Base-by-base conservation (phyloP, 2,329 filamentous ascomycete genomes). In the Cytospora leucostoma region DNA sequence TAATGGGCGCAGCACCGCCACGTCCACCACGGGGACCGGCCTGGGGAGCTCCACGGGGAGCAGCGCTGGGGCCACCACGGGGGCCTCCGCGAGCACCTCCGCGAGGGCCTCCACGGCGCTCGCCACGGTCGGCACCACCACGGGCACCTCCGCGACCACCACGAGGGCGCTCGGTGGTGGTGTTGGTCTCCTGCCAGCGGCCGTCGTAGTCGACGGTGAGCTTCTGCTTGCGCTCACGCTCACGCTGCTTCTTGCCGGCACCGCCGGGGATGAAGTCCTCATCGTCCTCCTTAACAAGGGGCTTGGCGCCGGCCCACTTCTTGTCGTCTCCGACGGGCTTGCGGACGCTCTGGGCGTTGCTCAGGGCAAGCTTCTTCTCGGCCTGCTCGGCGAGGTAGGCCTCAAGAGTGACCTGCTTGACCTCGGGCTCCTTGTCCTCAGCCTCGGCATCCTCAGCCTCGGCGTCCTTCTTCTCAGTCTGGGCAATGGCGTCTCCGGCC, bases 201-300 rank as follows among this genome's bases (percentile, higher is more conserved):
- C 93, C 87, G 78, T 97, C 93, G 69, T 97, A 91, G 74, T 96
- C 92, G 72, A 98, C 77, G 76, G 90, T 79, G 78, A 91, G 87
- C 89, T 97, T 97, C 81, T 90, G 86, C 87, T 95, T 95, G 82
- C 90, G 90, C 83, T 94, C 90, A 75, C 92, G 92, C 82, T 94
- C 88, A 75, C 91, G 91, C 82, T 86, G 84, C 77, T 87, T 79
- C 89, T 97, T 97, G 80, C 89, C 89, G 67, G 82, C 83, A 69
- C 84, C 78, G 71, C 84, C 88, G 73, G 89, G 80, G 74, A 97
- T 89, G 86, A 91, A 97, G 71, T 90, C 87, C 72, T 92, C 88
- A 61, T 85, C 84, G 13, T 87, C 84, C 21, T 87, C 81, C 77
- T 89, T 89, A 74, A 79, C 75, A 63, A 90, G 80, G 64, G 84